phyloP scores from a whole-genome alignment of 169 alveolate genomes.

The Theileria sp. region DNA sequence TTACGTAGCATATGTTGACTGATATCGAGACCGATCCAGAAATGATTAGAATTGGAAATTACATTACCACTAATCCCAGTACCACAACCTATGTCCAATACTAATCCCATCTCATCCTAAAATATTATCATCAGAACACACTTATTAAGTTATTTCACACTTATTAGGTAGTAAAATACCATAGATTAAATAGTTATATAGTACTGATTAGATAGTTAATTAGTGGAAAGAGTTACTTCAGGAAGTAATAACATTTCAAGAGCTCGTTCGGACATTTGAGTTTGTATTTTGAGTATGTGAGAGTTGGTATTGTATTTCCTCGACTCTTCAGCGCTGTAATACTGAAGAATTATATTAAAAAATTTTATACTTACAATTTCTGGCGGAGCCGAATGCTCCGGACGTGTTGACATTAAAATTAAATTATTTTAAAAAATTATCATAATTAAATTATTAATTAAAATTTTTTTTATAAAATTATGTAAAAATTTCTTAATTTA shows the following conservation, averaged over 20 bases:
- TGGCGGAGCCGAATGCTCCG: constrained; percentile 68
- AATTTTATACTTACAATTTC: constrained; percentile 37
- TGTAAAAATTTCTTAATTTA: not conserved
- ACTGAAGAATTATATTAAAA: constrained; percentile 59
- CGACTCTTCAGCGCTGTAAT: constrained; percentile 88
- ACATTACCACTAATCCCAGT: constrained; percentile 92
- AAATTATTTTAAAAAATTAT: no score
- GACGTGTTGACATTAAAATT: constrained; percentile 46
- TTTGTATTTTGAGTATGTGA: constrained; percentile 88
- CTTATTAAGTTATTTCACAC: no score
- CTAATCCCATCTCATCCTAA: constrained; percentile 80
- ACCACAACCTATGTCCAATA: constrained; percentile 98
- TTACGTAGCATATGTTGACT: constrained; percentile 90
- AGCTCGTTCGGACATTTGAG: constrained; percentile 92
- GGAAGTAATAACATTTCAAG: constrained; percentile 83
- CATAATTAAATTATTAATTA: no score
- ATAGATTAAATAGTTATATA: no score
- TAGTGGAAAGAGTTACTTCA: constrained; percentile 50
- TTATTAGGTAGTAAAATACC: no score
- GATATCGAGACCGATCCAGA: constrained; percentile 95
- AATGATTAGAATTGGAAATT: constrained; percentile 85
- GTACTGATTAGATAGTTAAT: not conserved
- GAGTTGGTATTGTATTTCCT: constrained; percentile 85
- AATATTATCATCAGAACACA: no score
- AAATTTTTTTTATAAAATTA: no score